Evolutionary conservation across 257 asterid genomes (phyloP).

Genomic region (Jasminum sambac): DNA sequence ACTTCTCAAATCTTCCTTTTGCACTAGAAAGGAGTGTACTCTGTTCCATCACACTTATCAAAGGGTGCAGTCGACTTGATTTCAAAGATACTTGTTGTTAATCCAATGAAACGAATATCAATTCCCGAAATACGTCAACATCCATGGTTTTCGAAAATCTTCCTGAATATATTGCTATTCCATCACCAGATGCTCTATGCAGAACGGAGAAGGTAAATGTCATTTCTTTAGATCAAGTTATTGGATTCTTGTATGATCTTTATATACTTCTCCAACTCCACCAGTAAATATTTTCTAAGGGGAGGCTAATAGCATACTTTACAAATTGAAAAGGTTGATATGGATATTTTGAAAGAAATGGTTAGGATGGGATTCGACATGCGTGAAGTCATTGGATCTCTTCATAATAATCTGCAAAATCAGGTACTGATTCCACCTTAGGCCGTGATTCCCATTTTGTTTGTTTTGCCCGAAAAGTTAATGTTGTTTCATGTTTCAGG

Average conservation of each 20-base stretch:
- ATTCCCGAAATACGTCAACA: slow-evolving; percentile 58
- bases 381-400: slow-evolving; percentile 42
- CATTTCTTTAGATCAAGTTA: background rate
- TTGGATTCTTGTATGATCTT: background rate
- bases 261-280: background rate
- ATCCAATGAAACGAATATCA: slow-evolving; percentile 64
- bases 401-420: slow-evolving; percentile 43
- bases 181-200: slow-evolving; percentile 27
- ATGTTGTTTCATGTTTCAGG: slow-evolving; percentile 32
- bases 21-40: slow-evolving; percentile 51
- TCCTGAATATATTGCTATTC: slow-evolving; percentile 45
- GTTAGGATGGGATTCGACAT: slow-evolving; percentile 43
- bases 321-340: slow-evolving; percentile 36
- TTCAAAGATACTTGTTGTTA: slow-evolving; percentile 56
- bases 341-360: slow-evolving; percentile 43
- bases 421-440: slow-evolving; percentile 37
- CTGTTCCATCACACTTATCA: slow-evolving; percentile 44
- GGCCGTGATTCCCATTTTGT: background rate
- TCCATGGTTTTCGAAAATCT: slow-evolving; percentile 57
- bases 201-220: slow-evolving; percentile 36
- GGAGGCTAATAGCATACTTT: slow-evolving; percentile 12
- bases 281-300: background rate
- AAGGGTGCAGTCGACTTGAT: slow-evolving; percentile 52
- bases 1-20: background rate
- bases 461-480: background rate